Evolutionary conservation across 805 yeast genomes (phyloP), one percentile per base, ranked within the genome.

Genomic region (Metschnikowia henanensis): DNA sequence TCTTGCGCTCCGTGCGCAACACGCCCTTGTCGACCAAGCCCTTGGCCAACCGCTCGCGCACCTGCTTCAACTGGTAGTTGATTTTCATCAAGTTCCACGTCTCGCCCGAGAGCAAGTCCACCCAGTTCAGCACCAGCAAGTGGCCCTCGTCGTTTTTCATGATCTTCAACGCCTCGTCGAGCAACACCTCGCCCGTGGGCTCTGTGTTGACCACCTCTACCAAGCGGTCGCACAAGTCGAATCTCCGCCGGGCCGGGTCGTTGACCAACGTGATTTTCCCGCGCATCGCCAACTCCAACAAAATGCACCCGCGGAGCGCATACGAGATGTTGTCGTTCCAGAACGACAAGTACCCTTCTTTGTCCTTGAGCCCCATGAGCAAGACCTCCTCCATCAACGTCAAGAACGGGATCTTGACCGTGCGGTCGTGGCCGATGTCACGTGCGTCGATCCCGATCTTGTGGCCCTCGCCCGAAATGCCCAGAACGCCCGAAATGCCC

Each of bases 321-420:
- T 94, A 94, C 19, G 97, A 89, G 42, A 94, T 91, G 66, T 89
- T 91, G 66, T 94, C 99, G 62, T 94, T 94, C 99, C 99, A 94
- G 68, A 94, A 94, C 22, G 97, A 89, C 35, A 94, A 73, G 64
- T 92, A 90, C 10, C 99, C 99, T 66, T 94, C 98, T 56, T 87
- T 86, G 66, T 94, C 98, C 60, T 92, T 91, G 52, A 94, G 76
- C 5, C 99, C 99, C 72, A 94, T 78, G 50, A 94, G 75, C 52
- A 94, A 72, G 6, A 94, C 97, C 66, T 94, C 99, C 66, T 94
- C 99, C 97, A 94, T 90, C 53, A 94, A 70, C 0, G 99, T 94
- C 53, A 94, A 73, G 33, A 81, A 71, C 1, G 99, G 99, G 22
- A 72, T 64, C 37, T 70, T 68, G 41, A 66, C 59, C 43, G 66